Evolutionary conservation across 441 rosid genomes (phyloP).

Genomic region (Euphorbia celastroides): DNA sequence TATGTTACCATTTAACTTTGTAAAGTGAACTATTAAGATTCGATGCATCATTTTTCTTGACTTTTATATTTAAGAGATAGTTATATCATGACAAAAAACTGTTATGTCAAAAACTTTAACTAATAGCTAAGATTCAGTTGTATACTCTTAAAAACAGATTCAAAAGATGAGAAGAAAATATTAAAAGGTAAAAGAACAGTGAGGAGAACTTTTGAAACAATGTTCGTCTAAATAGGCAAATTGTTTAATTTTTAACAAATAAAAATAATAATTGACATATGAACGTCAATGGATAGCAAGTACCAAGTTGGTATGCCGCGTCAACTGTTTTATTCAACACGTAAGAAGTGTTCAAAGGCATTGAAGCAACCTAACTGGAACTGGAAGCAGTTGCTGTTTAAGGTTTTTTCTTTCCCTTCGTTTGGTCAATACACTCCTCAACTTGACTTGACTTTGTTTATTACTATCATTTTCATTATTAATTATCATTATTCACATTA

Average conservation of each 20-base stretch:
- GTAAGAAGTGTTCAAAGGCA: constrained; percentile 12
- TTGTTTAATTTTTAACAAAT: background rate
- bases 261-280: constrained; percentile 23
- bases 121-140: no score
- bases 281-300: constrained; percentile 8
- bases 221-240: background rate
- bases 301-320: constrained; percentile 7
- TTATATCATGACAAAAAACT: no score
- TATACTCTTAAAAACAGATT: no score
- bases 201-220: no score
- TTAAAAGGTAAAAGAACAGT: no score
- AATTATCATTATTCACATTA: background rate
- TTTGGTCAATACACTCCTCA: background rate
- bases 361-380: background rate
- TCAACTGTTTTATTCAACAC: constrained; percentile 19
- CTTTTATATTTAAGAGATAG: no score
- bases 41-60: no score
- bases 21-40: no score
- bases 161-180: no score
- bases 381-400: no score
- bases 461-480: background rate
- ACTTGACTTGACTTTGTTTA: background rate
- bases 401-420: background rate
- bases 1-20: no score
- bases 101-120: no score